Base-by-base conservation (phyloP, 306 rosid species). In the Mucuna pruriens region DNA sequence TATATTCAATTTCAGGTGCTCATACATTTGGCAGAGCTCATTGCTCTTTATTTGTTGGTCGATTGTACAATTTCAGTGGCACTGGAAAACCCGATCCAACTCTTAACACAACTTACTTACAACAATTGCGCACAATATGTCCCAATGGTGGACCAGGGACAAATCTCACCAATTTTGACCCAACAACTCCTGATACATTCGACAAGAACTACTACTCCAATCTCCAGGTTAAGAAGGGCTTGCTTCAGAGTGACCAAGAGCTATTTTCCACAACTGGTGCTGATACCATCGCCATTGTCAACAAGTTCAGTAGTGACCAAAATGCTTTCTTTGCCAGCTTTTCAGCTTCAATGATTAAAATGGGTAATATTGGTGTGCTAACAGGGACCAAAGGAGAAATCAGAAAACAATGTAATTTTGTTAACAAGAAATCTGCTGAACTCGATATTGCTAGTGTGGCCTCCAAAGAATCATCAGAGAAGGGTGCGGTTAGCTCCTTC, bases 161-260 rank as follows among this genome's bases (percentile, higher is more conserved):
- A 9, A 77, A 44, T 44, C 80, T 85, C 0, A 31, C 58, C 0
- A 71, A 77, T 46, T 80, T 85, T 2, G 88, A 85, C 3, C 73
- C 42, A n/a, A 77, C 65, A 2, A 76, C 88, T 1, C 88, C 88
- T 0, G 74, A 85, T 22, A 71, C 0, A 51, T 22, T 85, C 4
- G 85, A 85, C 76, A 85, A 71, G 7, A 55, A 55, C 42, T 85
- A 85, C 68, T 85, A 71, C 73, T 63, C 80, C 4, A 85, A 85
- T 65, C 88, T 85, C 44, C 51, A 52, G 9, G 45, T 65, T 16
- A 38, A 72, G 7, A 83, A 83, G n/a, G 86, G 88, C 0, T 65
- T 85, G 19, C 85, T 85, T 67, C 83, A 81, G 39, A 85, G 88
- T 72, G 88, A 85, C 6, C 88, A 85, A 57, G 88, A 42, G n/a